Evolutionary conservation across 176 grass and related monocot species (phyloP).

Genomic region (Musa acuminata): DNA sequence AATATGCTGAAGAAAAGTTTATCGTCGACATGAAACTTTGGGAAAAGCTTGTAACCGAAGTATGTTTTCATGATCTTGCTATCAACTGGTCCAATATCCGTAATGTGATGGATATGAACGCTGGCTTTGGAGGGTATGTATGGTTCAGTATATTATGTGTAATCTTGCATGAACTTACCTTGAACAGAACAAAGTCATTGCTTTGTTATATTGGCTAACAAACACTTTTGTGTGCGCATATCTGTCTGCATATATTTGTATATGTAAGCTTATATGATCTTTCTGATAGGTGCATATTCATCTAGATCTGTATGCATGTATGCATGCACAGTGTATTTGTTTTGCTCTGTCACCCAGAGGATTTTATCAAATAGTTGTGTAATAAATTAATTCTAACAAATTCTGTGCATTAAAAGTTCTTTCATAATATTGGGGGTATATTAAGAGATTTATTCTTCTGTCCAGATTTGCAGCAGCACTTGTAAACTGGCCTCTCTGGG

Average conservation of each 20-base stretch:
- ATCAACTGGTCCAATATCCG: constrained; percentile 67
- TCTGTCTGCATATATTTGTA: not conserved
- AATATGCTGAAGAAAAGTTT: constrained; percentile 42
- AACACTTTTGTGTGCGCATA: not conserved
- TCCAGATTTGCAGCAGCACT: constrained; percentile 75
- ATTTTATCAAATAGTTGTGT: not conserved
- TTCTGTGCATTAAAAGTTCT: not conserved
- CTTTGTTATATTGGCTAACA: not conserved
- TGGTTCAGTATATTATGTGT: not conserved
- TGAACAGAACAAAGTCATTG: constrained; percentile 5
- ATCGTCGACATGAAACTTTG: constrained; percentile 44
- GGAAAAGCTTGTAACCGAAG: constrained; percentile 56
- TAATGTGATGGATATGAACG: constrained; percentile 96
- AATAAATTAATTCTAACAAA: not conserved
- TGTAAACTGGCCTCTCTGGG: constrained; percentile 64
- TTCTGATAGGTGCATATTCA: not conserved
- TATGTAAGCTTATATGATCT: not conserved
- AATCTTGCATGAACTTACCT: not conserved
- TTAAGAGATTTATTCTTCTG: constrained; percentile 23
- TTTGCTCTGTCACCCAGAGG: too few relatives aligned
- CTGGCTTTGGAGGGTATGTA: constrained; percentile 93
- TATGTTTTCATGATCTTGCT: constrained; percentile 50
- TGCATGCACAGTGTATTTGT: too few relatives aligned
- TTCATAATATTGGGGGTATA: not conserved
- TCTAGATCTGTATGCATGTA: not conserved